phyloP scores from a whole-genome alignment of 768 basidiomycete species.

The Filobasidium wieringae region DNA sequence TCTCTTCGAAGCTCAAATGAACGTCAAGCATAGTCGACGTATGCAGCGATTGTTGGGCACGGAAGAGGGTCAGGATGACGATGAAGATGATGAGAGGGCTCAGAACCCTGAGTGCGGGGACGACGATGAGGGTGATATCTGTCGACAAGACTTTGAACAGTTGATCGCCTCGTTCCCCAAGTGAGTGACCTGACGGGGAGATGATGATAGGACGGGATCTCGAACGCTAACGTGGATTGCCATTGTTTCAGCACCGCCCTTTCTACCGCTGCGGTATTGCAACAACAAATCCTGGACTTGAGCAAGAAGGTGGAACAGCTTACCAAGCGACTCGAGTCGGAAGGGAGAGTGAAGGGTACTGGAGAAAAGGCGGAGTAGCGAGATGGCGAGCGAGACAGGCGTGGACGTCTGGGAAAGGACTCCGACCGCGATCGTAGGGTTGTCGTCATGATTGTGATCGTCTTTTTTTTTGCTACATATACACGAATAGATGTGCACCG shows the following conservation, averaged over 20 bases:
- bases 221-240: not conserved
- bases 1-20: conserved; percentile 55
- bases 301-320: conserved; percentile 26
- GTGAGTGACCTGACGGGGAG: conserved; percentile 17
- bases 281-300: conserved; percentile 24
- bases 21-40: conserved; percentile 26
- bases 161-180: conserved; percentile 32
- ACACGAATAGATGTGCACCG: too few species aligned
- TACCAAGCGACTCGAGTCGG: conserved; percentile 21
- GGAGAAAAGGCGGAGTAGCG: too few species aligned
- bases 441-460: too few species aligned
- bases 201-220: not conserved
- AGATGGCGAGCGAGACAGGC: too few species aligned
- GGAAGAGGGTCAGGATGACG: conserved; percentile 25
- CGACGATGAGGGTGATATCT: conserved; percentile 61
- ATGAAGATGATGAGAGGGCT: conserved; percentile 41
- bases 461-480: too few species aligned
- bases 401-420: too few species aligned
- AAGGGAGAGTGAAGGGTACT: too few species aligned
- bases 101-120: conserved; percentile 63
- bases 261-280: conserved; percentile 28
- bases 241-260: conserved; percentile 26
- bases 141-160: conserved; percentile 22
- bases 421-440: too few species aligned
- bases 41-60: conserved; percentile 18